These are phyloP conservation scores for Cryphonectria parasitica DNA, from an alignment of 2,329 filamentous ascomycete species.

Conservation along the genomic window DNA sequence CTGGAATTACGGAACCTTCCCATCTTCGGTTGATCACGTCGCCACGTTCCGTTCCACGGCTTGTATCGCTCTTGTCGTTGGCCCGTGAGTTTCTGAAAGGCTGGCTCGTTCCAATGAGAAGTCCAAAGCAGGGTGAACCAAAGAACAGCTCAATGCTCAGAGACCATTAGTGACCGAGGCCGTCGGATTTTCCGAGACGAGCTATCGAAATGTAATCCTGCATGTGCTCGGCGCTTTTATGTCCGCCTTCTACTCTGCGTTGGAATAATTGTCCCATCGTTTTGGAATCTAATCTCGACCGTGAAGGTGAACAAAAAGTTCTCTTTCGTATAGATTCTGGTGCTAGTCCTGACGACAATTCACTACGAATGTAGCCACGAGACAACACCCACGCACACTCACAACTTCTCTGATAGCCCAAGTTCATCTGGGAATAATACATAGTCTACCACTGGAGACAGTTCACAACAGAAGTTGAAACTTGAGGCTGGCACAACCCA, in stretches of 20 bases:
- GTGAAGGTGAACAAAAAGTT: neutral
- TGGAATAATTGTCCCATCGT: neutral
- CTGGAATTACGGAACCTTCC: neutral
- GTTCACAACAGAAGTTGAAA: neutral
- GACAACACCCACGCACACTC: neutral
- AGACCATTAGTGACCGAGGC: too few species aligned
- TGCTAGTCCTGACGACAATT: neutral
- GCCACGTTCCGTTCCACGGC: neutral
- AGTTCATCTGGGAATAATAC: neutral
- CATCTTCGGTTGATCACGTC: neutral
- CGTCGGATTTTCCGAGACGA: neutral
- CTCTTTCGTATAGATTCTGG: neutral
- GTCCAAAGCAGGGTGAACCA: neutral
- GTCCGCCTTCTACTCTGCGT: neutral
- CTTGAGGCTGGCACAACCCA: neutral
- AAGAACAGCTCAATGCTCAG: neutral
- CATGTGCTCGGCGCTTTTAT: neutral
- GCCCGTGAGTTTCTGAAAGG: neutral
- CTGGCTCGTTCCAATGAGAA: neutral
- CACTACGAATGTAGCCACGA: neutral
- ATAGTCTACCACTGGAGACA: neutral
- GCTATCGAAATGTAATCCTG: neutral
- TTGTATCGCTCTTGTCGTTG: neutral
- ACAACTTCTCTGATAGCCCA: neutral
- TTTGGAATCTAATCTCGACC: neutral